Evolutionary conservation across 129 eudicot genomes (phyloP), one percentile per base, ranked within the genome.

Genomic region (Sambucus nigra): DNA sequence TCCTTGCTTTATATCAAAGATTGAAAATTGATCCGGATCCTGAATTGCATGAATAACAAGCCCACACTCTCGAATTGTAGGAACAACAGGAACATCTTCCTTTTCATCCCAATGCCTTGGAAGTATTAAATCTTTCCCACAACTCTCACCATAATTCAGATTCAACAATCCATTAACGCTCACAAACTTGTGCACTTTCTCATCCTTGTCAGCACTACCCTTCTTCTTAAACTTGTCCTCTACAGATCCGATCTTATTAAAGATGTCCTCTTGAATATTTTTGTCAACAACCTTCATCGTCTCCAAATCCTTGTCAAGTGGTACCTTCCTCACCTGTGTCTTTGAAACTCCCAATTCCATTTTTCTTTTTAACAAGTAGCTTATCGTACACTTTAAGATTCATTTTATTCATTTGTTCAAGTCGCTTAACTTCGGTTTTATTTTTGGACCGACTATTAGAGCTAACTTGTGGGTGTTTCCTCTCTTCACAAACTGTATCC

Each of bases 261-360:
- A 1, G 23, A 38, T 14, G 7, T 35, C 5, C 3, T 20, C 61
- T 14, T 7, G 15, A 5, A 21, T 56, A 14, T 56, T 25, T 23
- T 56, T 56, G 7, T 17, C 11, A 16, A 56, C 21, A 35, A 39
- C 33, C 23, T 13, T 19, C 61, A 56, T 56, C 6, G 61, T 21
- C 33, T 56, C 32, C 7, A 56, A 38, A 13, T 56, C 61, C 23
- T 21, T 48, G 53, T 39, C 61, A 22, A 56, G 48, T 1, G 12
- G 16, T 53, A 53, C 58, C 35, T 16, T 19, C 42, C 58, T 53
- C 17, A 3, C 61, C 1, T 25, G 31, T 11, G 61, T 2, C 22
- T 56, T 14, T 12, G 11, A 7, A 35, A 11, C 49, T 14, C 14
- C 28, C 31, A 39, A 15, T 20, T 31, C 28, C 61, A 23, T 23